Evolutionary conservation across 2,329 filamentous ascomycete genomes (phyloP).

Genomic region (Venturiaceae sp.): DNA sequence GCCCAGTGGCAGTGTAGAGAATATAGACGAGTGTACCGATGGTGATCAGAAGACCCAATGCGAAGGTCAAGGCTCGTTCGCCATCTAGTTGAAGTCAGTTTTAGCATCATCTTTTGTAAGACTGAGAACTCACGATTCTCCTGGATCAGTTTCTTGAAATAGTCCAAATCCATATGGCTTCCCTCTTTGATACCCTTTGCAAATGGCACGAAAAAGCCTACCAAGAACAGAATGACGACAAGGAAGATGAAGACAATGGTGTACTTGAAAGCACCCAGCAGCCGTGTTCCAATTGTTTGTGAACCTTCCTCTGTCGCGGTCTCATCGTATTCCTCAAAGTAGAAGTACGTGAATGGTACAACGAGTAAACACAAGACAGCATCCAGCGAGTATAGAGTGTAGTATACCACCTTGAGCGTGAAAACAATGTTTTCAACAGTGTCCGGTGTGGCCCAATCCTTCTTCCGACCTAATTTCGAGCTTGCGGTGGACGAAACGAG

Average conservation of each 20-base stretch:
- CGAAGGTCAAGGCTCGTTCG: slow-evolving; percentile 86
- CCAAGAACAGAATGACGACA: slow-evolving; percentile 72
- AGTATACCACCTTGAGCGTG: slow-evolving; percentile 83
- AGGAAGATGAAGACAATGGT: slow-evolving; percentile 76
- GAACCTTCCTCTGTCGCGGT: slow-evolving; percentile 72
- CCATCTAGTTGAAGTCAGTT: slow-evolving; percentile 45
- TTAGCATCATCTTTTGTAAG: background rate
- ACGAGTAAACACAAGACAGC: slow-evolving; percentile 80
- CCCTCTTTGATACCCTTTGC: slow-evolving; percentile 53
- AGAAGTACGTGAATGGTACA: slow-evolving; percentile 95
- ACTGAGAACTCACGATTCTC: slow-evolving; percentile 56
- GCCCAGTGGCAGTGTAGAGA: slow-evolving; percentile 78
- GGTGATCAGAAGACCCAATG: slow-evolving; percentile 77
- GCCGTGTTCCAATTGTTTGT: slow-evolving; percentile 58
- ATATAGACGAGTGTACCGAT: slow-evolving; percentile 79
- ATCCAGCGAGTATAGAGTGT: slow-evolving; percentile 84
- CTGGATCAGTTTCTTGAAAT: slow-evolving; percentile 74
- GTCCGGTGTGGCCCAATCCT: slow-evolving; percentile 86
- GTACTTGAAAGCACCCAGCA: slow-evolving; percentile 85
- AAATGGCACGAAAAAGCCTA: slow-evolving; percentile 89
- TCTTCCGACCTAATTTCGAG: slow-evolving; percentile 68
- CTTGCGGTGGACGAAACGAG: slow-evolving; percentile 83
- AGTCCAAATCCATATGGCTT: slow-evolving; percentile 72
- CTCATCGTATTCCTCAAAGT: slow-evolving; percentile 95
- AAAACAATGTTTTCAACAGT: slow-evolving; percentile 68